A percentile compares a stretch with the other conserved stretches of the same genome.
phyloP scores from a whole-genome alignment of 306 rosid genomes.

The Arachis stenosperma region DNA sequence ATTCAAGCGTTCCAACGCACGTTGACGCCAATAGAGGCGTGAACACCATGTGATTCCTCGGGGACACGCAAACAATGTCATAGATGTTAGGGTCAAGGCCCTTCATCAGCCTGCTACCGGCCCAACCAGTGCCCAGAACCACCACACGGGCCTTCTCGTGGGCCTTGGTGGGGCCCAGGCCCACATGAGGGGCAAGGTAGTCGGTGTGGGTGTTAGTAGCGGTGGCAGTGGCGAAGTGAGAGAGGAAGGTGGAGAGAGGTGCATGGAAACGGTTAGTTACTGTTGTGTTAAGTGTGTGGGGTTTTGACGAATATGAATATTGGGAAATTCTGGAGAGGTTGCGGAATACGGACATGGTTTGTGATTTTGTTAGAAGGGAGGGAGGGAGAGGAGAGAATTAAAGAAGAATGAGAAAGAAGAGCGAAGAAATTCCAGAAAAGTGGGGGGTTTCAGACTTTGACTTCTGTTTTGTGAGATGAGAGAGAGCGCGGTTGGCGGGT shows the following conservation, averaged over 20 bases:
- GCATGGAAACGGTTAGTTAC: conserved; percentile 31
- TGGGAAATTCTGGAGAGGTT: conserved; percentile 53
- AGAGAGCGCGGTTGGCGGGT: not conserved
- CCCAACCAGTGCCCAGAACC: conserved; percentile 94
- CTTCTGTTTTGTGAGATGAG: not conserved
- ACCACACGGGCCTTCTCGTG: conserved; percentile 92
- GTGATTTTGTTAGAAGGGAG: not conserved
- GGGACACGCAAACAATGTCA: conserved; percentile 95
- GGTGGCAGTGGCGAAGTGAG: conserved; percentile 48
- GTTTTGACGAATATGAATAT: conserved; percentile 35
- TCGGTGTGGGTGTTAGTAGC: not conserved
- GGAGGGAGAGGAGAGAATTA: not conserved
- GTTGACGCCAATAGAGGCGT: conserved; percentile 97
- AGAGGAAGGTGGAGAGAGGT: conserved; percentile 35
- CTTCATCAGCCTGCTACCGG: conserved; percentile 88
- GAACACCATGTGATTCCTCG: conserved; percentile 96
- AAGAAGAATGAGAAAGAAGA: not conserved
- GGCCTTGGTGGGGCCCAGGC: conserved; percentile 56
- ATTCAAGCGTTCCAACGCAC: conserved; percentile 94
- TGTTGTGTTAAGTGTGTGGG: not conserved
- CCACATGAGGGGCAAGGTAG: conserved; percentile 37
- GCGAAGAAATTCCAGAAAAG: not conserved
- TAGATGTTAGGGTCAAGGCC: conserved; percentile 66
- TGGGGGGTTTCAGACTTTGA: not conserved
- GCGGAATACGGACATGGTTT: conserved; percentile 65